Evolutionary conservation across 305 asterid genomes (phyloP).

Genomic region (Striga hermonthica): DNA sequence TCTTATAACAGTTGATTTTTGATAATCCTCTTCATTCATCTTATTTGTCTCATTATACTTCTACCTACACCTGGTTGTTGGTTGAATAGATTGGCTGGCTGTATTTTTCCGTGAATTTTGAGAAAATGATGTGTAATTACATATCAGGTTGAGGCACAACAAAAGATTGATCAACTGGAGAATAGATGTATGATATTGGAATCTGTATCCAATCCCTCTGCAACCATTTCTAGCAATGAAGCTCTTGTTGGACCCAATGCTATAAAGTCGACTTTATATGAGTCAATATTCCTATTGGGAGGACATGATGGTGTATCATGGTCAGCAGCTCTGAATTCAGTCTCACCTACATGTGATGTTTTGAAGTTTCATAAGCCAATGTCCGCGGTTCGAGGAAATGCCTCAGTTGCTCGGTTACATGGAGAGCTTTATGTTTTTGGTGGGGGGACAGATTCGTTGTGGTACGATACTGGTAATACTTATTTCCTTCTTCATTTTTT

Average conservation of each 20-base stretch:
- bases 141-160: constrained; percentile 53
- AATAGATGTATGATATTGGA: constrained; percentile 39
- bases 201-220: constrained; percentile 36
- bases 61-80: neutral
- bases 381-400: constrained; percentile 49
- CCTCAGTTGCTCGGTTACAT: constrained; percentile 49
- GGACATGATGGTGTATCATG: constrained; percentile 65
- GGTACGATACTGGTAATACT: constrained; percentile 60
- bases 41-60: neutral
- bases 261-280: constrained; percentile 32
- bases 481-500: constrained; percentile 16
- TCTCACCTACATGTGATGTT: constrained; percentile 51
- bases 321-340: constrained; percentile 50
- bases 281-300: constrained; percentile 56
- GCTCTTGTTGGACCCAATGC: constrained; percentile 25
- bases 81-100: neutral
- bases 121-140: constrained; percentile 3
- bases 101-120: neutral
- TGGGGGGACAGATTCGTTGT: constrained; percentile 48
- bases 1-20: neutral
- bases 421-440: constrained; percentile 63
- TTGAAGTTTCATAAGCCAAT: constrained; percentile 51
- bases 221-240: constrained; percentile 31
- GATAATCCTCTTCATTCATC: neutral
- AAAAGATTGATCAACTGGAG: constrained; percentile 45